Base-by-base conservation (phyloP, 2,329 filamentous ascomycete genomes). In the Scorias spongiosa region DNA sequence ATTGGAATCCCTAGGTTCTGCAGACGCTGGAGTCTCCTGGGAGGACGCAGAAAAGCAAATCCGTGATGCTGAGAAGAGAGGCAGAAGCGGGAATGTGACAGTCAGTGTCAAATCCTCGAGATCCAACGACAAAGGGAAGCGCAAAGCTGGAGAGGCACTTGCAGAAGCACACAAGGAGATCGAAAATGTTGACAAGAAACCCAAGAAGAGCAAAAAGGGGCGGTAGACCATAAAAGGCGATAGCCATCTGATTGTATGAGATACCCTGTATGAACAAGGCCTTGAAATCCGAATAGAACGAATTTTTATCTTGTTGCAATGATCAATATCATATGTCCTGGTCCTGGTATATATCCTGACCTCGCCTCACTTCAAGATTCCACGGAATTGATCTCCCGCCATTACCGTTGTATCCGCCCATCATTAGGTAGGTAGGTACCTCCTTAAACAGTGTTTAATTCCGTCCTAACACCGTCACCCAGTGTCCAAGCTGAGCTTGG, bases 41-140 rank as follows among this genome's bases (percentile, higher is more conserved):
- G 67, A 70, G 48, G 71, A 75, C 14, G 75, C 75, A 3, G 88
- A 95, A 64, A 81, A 82, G 58, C 80, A 87, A 56, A 78, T 94
- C 29, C 63, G 70, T 48, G 56, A 48, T 53, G 59, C 47, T 2
- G 46, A 74, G 61, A 70, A 65, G 57, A 62, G 48, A 50, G 59
- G 47, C 52, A 61, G 54, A 29, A 51, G 50, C 20, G 75, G 75
- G 9, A 70, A 73, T 42, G 38, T 40, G 11, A 81, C 79, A 0
- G 85, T 95, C 26, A 88, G 83, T 58, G 77, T 96, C 44, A 62
- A 61, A 48, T 54, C 51, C 12, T 49, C 48, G 18, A 55, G 53
- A 40, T 42, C 44, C 15, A 52, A 48, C 32, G 52, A 54, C 30
- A 55, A 55, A 46, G 38, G 30, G 14, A 62, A 62, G 52, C 43